Base-by-base conservation (phyloP, 495 filamentous ascomycete species). In the Aspergillus bertholletiae region DNA sequence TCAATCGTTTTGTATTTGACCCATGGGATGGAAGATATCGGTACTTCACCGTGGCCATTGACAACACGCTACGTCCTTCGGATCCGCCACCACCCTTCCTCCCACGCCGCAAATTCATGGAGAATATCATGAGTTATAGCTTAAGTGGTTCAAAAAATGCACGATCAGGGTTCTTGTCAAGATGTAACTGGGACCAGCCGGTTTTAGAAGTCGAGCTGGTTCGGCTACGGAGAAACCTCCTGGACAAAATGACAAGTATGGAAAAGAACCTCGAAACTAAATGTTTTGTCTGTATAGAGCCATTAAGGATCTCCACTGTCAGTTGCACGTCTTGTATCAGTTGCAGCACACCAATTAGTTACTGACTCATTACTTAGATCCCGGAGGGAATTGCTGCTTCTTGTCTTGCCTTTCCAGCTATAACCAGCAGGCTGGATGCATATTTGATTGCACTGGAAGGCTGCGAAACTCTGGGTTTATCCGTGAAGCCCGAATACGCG, bases 361-460 rank as follows among this genome's bases (percentile, higher is more conserved):
- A 46, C 34, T 57, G 47, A 60, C 63, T 72, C 55, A 76, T 45
- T 34, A 1, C 45, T 22, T 50, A 92, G 84, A 73, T 97, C 22
- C 83, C 88, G 4, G 69, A 85, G 2, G 63, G 77, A 15, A 65
- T 86, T 20, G 85, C 86, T 5, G 77, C 82, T 30, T 88, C 77
- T 79, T 86, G 80, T 70, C 54, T 92, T 78, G 68, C 77, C 17
- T 87, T 96, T 55, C 93, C 94, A 2, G 85, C 90, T 3, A 88
- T 96, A 22, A 88, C 96, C 26, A 86, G 87, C 57, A 82, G 90
- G 9, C 63, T 97, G 4, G 92, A 98, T 55, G 84, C 87, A 0
- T 89, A 86, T 53, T 73, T 98, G 15, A 87, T 97, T 51, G 86
- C 88, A 0, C 67, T 88, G 5, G 92, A 98, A 54, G 82, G 83